Base-by-base conservation (phyloP, 768 basidiomycete genomes). In the Russula ochroleuca region DNA sequence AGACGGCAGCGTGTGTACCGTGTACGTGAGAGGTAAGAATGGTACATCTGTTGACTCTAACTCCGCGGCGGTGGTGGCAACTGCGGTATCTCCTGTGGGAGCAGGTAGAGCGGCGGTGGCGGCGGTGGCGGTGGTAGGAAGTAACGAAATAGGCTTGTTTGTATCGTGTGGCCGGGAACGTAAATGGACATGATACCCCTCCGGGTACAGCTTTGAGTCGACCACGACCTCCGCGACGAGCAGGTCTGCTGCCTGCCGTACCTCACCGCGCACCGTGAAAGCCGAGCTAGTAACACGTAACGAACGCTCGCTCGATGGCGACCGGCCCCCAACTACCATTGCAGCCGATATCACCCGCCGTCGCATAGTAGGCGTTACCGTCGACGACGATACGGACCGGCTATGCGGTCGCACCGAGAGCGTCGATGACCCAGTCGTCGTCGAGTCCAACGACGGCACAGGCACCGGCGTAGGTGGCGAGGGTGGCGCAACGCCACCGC, bases 141-240 rank as follows among this genome's bases (percentile, higher is more conserved):
- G 72, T 25, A 78, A 72, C 37, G 78, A 70, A 17, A 85, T 73
- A 2, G 70, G 74, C 47, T 72, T 71, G 19, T 73, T 73, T 11
- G 70, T 67, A 63, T 78, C 77, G 55, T 80, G 76, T 65, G 80
- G 72, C 25, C 70, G 73, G 28, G 84, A 84, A 51, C 70, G 70
- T 48, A 85, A 70, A 3, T 71, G 65, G 31, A 90, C 78, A 31
- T 80, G 77, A 65, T 91, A 93, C n/a, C 91, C 91, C 47, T 81
- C 79, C 0, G 87, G 83, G 74, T 90, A 94, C 62, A 90, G 76
- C 72, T 87, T 88, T 59, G 89, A 85, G 74, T 94, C 92, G 31
- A 93, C 80, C 31, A 93, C 82, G 35, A 94, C 71, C 74, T 96
- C 94, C 2, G 83, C 83, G 19, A 94, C 83, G 21, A 93, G 74